Conservation (phyloP, 805 yeast species). For the Limtongia smithiae region DNA sequence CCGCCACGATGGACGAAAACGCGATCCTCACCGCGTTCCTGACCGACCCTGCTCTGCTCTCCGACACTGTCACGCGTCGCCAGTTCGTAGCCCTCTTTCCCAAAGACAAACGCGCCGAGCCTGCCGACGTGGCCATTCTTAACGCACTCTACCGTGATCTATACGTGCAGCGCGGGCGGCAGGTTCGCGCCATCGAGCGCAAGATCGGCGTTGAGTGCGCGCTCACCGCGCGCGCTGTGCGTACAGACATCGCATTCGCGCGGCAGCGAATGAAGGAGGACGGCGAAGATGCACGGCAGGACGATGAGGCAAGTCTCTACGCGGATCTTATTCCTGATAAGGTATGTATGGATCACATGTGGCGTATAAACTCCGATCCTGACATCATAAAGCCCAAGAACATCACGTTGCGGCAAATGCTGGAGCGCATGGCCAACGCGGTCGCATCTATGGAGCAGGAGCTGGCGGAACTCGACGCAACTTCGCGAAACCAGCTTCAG, state of each 20-base stretch:
- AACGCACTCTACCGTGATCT: slow-evolving; percentile 18
- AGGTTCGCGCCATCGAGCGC: not conserved
- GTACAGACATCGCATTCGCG: not conserved
- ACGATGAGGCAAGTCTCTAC: slow-evolving; percentile 6
- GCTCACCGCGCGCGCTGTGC: slow-evolving; percentile 6
- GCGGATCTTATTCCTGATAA: too few relatives aligned
- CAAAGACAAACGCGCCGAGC: slow-evolving; percentile 10
- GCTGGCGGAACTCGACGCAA: slow-evolving; percentile 4
- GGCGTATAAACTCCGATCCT: too few relatives aligned
- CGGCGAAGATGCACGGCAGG: slow-evolving; percentile 6
- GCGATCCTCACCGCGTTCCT: slow-evolving; percentile 17
- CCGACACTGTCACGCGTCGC: slow-evolving; percentile 18
- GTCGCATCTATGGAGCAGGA: slow-evolving; percentile 6
- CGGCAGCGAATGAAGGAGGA: not conserved
- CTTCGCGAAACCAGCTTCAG: not conserved
- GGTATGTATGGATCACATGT: too few relatives aligned
- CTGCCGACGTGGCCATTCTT: too few relatives aligned
- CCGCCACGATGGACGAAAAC: slow-evolving; percentile 14
- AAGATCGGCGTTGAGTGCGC: slow-evolving; percentile 13
- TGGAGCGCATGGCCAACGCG: slow-evolving; percentile 17
- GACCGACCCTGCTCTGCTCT: slow-evolving; percentile 6
- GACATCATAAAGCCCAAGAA: not conserved
- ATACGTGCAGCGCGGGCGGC: slow-evolving; percentile 3
- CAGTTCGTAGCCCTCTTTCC: slow-evolving; percentile 18
- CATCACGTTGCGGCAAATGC: slow-evolving; percentile 9